Base-by-base conservation (phyloP, 108 stramenopile genomes). In the Craspedostauros australis region DNA sequence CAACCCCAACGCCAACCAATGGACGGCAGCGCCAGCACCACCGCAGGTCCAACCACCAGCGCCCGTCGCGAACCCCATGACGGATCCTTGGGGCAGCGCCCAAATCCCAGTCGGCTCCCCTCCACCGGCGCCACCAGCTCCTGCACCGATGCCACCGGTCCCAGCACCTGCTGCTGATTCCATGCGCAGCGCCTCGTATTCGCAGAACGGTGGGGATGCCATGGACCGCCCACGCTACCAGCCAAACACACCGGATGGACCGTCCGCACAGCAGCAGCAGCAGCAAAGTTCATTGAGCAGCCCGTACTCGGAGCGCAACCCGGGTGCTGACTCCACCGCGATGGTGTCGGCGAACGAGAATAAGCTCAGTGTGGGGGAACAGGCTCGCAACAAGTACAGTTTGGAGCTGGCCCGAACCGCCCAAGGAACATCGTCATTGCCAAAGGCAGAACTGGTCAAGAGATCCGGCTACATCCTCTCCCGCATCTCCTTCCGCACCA, bases 401-500 rank as follows among this genome's bases (percentile, higher is more conserved):
- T 4, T 19, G 0, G 60, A 63, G 22, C 52, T 91, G 24, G 44
- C 84, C 1, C 49, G 46, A 50, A 55, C 72, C 36, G 64, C 78
- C 9, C 62, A 73, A 12, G 60, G 63, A 4, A 64, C 79, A 2
- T 79, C 86, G 4, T 72, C 83, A 14, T 73, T 92, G 2, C 91
- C 91, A 39, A 64, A 75, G 68, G 68, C 69, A 5, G 68, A 76
- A 21, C 54, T 79, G 16, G 82, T 92, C 33, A 55, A 60, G 8
- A 82, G 84, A 44, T 60, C 65, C n/a, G 92, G 92, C 4, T 89
- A 70, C 38, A 82, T 89, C 27, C 53, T 93, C 21, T 75, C 85
- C 4, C 72, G 92, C 19, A 93, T 89, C 46, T 85, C 86, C 21
- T 87, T 89, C 51, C 81, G 92, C 4, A 93, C 92, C 5, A 86